Conservation (phyloP, 306 rosid genomes). For the Psophocarpus tetragonolobus region DNA sequence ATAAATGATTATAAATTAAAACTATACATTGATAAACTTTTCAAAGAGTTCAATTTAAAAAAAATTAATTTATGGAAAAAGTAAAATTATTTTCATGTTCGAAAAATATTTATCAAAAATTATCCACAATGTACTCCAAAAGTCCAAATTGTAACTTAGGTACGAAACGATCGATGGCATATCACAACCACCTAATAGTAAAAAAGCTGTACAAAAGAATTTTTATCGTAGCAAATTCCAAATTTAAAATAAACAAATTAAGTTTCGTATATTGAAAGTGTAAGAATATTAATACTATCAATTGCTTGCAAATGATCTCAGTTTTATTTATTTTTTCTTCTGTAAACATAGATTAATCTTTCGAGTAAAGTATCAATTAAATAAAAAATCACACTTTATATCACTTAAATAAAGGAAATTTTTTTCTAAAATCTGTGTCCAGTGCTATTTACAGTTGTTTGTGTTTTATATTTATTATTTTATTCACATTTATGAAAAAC, state of each 20-base stretch:
- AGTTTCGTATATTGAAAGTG: background rate
- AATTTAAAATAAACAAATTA: background rate
- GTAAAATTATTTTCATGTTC: background rate
- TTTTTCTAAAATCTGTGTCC: too few relatives aligned
- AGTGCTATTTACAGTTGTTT: too few relatives aligned
- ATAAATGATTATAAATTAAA: background rate
- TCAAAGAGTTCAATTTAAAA: background rate
- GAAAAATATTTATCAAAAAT: background rate
- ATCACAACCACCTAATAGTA: background rate
- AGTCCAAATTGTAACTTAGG: background rate
- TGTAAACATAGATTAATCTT: too few relatives aligned
- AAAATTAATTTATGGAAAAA: background rate
- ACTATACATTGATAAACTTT: background rate
- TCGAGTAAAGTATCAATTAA: too few relatives aligned
- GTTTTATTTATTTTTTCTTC: too few relatives aligned
- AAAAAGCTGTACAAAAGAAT: background rate
- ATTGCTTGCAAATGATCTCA: too few relatives aligned
- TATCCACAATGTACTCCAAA: background rate
- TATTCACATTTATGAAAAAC: too few relatives aligned
- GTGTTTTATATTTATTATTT: too few relatives aligned
- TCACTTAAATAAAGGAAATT: too few relatives aligned
- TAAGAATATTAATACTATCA: background rate
- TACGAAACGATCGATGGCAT: background rate
- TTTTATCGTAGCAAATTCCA: background rate
- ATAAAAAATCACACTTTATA: too few relatives aligned